Base-by-base conservation (phyloP, 768 basidiomycete genomes). In the Boletus pseudopeckii region DNA sequence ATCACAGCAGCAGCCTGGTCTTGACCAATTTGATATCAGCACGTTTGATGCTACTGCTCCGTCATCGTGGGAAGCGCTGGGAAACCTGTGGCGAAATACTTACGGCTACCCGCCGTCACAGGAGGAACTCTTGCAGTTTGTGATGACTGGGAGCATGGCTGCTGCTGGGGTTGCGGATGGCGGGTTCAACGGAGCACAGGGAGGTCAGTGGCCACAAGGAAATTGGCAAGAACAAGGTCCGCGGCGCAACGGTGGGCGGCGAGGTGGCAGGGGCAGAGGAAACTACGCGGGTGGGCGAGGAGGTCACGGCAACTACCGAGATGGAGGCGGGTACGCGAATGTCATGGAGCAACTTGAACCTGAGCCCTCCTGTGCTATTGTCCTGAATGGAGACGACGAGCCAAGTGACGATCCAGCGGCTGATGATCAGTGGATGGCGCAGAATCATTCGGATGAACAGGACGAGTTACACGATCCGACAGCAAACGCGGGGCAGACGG, bases 31-130 rank as follows among this genome's bases (percentile, higher is more conserved):
- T 78, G 80, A 90, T 74, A 74, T 82, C 61, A 64, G 79, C 57
- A 77, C 79, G 44, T 93, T 93, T 79, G 80, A 92, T 75, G 83
- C 82, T 50, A 84, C 85, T 28, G 76, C 80, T 41, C 80, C 91
- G 50, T 70, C 80, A 48, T 85, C 88, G 68, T 94, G 92, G 92
- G 83, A 86, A 74, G 79, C 81, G 52, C 80, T 94, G 54, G 87
- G 86, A 67, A 82, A 82, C 66, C 83, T 89, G 76, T 92, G 88
- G 88, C 72, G 78, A 65, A 75, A 77, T 52, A 85, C 87, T 48
- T 72, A 87, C 69, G 86, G 88, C 39, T 77, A 80, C 62, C 45
- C 75, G 59, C 90, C 90, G 28, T 79, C 86, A 52, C 84, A 85
- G 62, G 85, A 90, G 62, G 79, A 91, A 63, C 79, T 92, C 60